A percentile compares a stretch with the other conserved stretches of the same genome.
Evolutionary conservation across 2,329 filamentous ascomycete species (phyloP).

Genomic region (Arthrobotrys sinensis): DNA sequence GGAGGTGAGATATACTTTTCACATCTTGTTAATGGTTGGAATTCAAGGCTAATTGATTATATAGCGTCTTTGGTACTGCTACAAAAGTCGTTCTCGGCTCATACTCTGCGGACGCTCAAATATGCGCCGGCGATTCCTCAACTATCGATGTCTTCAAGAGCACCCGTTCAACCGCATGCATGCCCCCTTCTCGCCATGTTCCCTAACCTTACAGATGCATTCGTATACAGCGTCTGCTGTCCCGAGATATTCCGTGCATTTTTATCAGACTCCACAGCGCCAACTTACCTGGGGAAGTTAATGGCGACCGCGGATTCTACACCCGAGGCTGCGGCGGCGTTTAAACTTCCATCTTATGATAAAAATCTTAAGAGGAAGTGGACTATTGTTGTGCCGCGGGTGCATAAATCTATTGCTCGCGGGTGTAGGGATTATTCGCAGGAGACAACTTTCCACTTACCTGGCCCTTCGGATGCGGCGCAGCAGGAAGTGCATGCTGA

Average conservation of each 20-base stretch:
- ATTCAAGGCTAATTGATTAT: constrained; percentile 15
- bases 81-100: constrained; percentile 58
- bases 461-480: constrained; percentile 48
- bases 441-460: constrained; percentile 47
- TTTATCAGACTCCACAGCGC: constrained; percentile 40
- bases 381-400: constrained; percentile 57
- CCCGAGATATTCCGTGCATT: constrained; percentile 58
- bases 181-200: constrained; percentile 59
- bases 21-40: neutral
- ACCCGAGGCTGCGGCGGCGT: neutral
- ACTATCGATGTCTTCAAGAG: constrained; percentile 54
- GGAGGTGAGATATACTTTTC: constrained; percentile 47
- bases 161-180: constrained; percentile 46
- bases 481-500: constrained; percentile 57
- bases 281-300: constrained; percentile 49
- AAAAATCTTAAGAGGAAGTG: constrained; percentile 48
- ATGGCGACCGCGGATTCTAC: constrained; percentile 41
- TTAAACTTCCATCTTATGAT: constrained; percentile 45
- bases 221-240: constrained; percentile 59
- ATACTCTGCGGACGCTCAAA: constrained; percentile 56
- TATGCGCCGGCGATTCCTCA: constrained; percentile 59
- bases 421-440: constrained; percentile 54
- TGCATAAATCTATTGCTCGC: constrained; percentile 55
- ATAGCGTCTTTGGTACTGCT: constrained; percentile 54
- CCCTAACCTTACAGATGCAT: constrained; percentile 55